A percentile compares a stretch with the other conserved stretches of the same genome.
These are phyloP conservation scores for Cochlearia excelsa DNA, from an alignment of 345 rosid genomes.

Conservation along the genomic window DNA sequence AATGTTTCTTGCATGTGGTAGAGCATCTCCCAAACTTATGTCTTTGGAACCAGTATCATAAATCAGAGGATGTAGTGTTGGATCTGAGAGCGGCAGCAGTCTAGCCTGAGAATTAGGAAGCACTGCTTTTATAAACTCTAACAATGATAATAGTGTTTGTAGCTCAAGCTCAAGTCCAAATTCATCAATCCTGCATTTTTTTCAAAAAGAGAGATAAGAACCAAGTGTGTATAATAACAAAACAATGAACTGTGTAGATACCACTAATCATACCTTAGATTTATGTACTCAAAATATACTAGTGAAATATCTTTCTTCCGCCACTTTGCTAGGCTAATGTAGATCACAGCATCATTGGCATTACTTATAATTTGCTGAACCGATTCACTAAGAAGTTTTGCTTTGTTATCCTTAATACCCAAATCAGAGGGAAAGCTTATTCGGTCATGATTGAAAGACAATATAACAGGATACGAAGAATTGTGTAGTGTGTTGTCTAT, in stretches of 20 bases:
- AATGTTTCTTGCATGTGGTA: conserved; percentile 39
- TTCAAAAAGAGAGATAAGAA: conserved; percentile 24
- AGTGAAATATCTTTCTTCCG: conserved; percentile 75
- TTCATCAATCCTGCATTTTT: conserved; percentile 67
- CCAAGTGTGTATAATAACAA: conserved; percentile 7
- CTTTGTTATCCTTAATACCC: conserved; percentile 44
- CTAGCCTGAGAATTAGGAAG: conserved; percentile 59
- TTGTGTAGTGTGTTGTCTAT: conserved; percentile 74
- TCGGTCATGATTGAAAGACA: conserved; percentile 64
- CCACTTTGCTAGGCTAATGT: conserved; percentile 64
- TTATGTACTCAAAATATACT: conserved; percentile 78
- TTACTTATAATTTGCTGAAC: conserved; percentile 41
- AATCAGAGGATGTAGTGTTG: conserved; percentile 38
- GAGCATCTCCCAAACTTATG: conserved; percentile 38
- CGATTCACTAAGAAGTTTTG: conserved; percentile 36
- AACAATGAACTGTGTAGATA: conserved; percentile 21
- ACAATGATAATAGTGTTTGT: conserved; percentile 64
- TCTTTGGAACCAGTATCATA: conserved; percentile 43
- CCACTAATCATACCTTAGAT: conserved; percentile 51
- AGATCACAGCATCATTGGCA: conserved; percentile 53
- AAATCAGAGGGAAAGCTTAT: conserved; percentile 45
- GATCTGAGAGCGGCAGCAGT: conserved; percentile 56
- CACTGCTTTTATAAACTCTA: conserved; percentile 59
- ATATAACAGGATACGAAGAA: conserved; percentile 76
- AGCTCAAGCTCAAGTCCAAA: conserved; percentile 88